Evolutionary conservation across 441 rosid species (phyloP).

Genomic region (Gossypium schwendimanii): DNA sequence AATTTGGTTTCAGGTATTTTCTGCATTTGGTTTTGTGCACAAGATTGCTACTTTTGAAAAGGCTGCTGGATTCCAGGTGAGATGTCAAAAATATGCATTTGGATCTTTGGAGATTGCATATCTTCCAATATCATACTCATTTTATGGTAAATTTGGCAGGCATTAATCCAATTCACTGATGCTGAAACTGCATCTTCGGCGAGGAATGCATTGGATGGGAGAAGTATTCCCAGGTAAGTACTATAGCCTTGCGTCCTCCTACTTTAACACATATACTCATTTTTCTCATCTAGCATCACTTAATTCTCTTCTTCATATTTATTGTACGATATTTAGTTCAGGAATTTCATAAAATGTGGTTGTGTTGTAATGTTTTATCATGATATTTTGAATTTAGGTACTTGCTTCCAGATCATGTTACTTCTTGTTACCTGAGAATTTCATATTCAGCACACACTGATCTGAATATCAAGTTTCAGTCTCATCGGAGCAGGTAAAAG

Average conservation of each 20-base stretch:
- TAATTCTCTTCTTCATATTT: background rate
- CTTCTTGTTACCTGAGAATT: conserved; percentile 69
- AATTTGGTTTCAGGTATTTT: conserved; percentile 67
- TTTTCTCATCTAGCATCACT: background rate
- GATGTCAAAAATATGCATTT: conserved; percentile 13
- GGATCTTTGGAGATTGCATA: background rate
- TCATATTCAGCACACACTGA: conserved; percentile 96
- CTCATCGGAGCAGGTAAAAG: conserved; percentile 91
- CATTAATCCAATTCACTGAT: conserved; percentile 87
- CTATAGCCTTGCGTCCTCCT: background rate
- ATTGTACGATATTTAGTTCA: background rate
- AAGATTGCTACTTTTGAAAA: conserved; percentile 96
- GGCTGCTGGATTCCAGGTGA: conserved; percentile 95
- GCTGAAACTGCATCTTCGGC: conserved; percentile 84
- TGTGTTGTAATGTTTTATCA: background rate
- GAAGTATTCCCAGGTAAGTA: conserved; percentile 80
- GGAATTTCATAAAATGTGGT: background rate
- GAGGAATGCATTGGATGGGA: conserved; percentile 83
- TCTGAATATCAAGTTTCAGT: conserved; percentile 95
- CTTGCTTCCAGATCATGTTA: conserved; percentile 82
- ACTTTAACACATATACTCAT: background rate
- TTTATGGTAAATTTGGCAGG: conserved; percentile 40
- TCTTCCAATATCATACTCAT: conserved; percentile 3
- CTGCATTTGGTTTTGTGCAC: conserved; percentile 97
- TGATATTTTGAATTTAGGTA: conserved; percentile 42